Percentiles rank a stretch among this genome's conserved stretches.
These are phyloP conservation scores for Clathrospora elynae DNA, from an alignment of 2,329 filamentous ascomycete genomes.

Conservation along the genomic window DNA sequence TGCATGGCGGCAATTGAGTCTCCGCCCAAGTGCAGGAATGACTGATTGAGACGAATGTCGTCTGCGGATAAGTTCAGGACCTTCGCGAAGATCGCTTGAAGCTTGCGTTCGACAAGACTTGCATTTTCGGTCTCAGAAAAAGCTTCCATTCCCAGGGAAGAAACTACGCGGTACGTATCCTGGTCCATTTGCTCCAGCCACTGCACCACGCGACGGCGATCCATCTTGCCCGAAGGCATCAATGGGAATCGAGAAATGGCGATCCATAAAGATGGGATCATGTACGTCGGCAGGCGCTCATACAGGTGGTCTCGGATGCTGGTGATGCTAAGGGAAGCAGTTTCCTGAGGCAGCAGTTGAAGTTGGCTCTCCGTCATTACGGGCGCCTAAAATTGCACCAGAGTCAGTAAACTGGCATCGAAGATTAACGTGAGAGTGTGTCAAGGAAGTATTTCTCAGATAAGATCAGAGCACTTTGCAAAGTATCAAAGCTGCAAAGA, in stretches of 20 bases:
- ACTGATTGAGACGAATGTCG: slow-evolving; percentile 40
- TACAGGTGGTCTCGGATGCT: slow-evolving; percentile 36
- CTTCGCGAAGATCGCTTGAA: slow-evolving; percentile 40
- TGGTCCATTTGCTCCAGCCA: slow-evolving; percentile 41
- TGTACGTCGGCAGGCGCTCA: slow-evolving; percentile 40
- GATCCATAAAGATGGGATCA: slow-evolving; percentile 43
- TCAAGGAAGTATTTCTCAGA: too few species aligned
- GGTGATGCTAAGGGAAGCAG: slow-evolving; percentile 28
- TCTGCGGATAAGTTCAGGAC: slow-evolving; percentile 34
- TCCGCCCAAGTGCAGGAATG: slow-evolving; percentile 44
- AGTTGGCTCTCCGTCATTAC: slow-evolving; percentile 11
- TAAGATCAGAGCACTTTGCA: too few species aligned
- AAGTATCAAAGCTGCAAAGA: too few species aligned
- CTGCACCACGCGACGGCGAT: slow-evolving; percentile 35
- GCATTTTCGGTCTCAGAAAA: slow-evolving; percentile 18
- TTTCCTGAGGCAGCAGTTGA: slow-evolving; percentile 29
- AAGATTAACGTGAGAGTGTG: too few species aligned
- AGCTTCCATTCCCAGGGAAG: slow-evolving; percentile 27
- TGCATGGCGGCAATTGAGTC: slow-evolving; percentile 47
- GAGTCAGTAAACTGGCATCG: too few species aligned
- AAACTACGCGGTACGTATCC: slow-evolving; percentile 35
- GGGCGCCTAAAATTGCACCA: too few species aligned
- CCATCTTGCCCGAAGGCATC: slow-evolving; percentile 42
- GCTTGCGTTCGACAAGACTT: slow-evolving; percentile 30
- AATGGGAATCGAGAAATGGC: slow-evolving; percentile 37